Percentiles rank a stretch among this genome's conserved stretches.
phyloP scores from a whole-genome alignment of 768 basidiomycete species.

The Lepiota brunneoincarnata region DNA sequence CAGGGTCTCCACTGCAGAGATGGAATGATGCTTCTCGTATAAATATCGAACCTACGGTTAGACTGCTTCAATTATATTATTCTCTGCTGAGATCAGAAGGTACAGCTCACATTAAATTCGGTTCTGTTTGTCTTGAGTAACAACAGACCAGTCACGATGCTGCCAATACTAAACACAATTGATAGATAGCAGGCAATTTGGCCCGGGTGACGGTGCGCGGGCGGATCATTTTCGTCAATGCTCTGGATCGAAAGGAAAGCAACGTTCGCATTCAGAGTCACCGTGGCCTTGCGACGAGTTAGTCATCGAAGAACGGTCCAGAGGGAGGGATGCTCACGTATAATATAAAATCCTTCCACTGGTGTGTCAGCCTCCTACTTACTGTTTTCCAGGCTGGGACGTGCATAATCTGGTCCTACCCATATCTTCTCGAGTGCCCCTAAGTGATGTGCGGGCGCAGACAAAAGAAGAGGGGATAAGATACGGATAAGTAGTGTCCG shows the following conservation, averaged over 20 bases:
- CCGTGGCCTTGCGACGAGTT: conserved; percentile 39
- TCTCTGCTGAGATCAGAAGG: not conserved
- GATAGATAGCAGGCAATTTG: conserved; percentile 49
- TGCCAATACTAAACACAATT: conserved; percentile 39
- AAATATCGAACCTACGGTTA: not conserved
- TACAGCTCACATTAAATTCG: not conserved
- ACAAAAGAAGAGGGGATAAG: conserved; percentile 40
- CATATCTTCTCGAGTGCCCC: conserved; percentile 41
- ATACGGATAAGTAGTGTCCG: conserved; percentile 34
- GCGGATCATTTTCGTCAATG: conserved; percentile 21
- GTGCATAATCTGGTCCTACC: conserved; percentile 38
- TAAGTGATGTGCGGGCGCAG: conserved; percentile 40
- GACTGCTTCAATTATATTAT: no score
- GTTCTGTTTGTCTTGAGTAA: conserved; percentile 22
- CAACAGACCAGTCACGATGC: conserved; percentile 40
- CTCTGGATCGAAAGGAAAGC: conserved; percentile 51
- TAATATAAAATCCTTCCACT: conserved; percentile 30
- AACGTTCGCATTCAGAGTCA: conserved; percentile 56
- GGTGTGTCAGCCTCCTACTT: conserved; percentile 19
- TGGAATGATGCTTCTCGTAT: not conserved
- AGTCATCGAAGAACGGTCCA: not conserved
- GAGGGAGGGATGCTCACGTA: conserved; percentile 30
- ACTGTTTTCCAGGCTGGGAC: conserved; percentile 14
- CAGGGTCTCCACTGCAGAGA: not conserved
- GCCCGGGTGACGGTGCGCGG: conserved; percentile 23